Conservation (phyloP, 2,329 filamentous ascomycete genomes). For the Cercospora janseana region DNA sequence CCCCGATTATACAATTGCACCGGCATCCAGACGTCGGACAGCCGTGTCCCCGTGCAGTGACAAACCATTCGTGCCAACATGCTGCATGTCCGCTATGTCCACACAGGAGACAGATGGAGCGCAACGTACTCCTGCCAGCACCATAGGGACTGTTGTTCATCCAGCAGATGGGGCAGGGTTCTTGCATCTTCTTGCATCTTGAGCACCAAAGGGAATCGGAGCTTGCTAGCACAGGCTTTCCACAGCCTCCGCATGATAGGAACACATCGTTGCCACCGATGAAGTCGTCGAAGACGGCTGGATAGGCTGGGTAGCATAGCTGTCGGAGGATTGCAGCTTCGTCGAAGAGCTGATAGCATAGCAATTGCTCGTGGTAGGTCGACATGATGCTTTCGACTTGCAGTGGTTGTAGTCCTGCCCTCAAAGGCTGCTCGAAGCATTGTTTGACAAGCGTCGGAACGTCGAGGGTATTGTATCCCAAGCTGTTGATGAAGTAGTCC, state of each 20-base stretch:
- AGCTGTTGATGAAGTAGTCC: conserved; percentile 42
- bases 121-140: conserved; percentile 36
- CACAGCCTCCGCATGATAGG: conserved; percentile 57
- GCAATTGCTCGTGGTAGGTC: conserved; percentile 57
- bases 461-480: conserved; percentile 31
- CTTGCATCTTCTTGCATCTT: conserved; percentile 48
- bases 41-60: conserved; percentile 51
- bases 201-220: conserved; percentile 54
- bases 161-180: conserved; percentile 47
- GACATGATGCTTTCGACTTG: conserved; percentile 57
- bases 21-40: conserved; percentile 60
- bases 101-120: conserved; percentile 54
- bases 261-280: conserved; percentile 55
- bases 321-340: conserved; percentile 57
- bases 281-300: conserved; percentile 57
- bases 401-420: conserved; percentile 48
- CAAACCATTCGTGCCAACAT: conserved; percentile 58
- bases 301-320: conserved; percentile 55
- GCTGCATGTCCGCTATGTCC: conserved; percentile 59
- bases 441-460: conserved; percentile 41
- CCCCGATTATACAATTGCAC: conserved; percentile 52
- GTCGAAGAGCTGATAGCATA: conserved; percentile 48
- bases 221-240: conserved; percentile 50
- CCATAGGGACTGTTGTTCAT: conserved; percentile 42
- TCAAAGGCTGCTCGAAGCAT: conserved; percentile 42